Conservation (phyloP, 225 moss, liverwort and hornwort genomes). For the Lunularia cruciata region DNA sequence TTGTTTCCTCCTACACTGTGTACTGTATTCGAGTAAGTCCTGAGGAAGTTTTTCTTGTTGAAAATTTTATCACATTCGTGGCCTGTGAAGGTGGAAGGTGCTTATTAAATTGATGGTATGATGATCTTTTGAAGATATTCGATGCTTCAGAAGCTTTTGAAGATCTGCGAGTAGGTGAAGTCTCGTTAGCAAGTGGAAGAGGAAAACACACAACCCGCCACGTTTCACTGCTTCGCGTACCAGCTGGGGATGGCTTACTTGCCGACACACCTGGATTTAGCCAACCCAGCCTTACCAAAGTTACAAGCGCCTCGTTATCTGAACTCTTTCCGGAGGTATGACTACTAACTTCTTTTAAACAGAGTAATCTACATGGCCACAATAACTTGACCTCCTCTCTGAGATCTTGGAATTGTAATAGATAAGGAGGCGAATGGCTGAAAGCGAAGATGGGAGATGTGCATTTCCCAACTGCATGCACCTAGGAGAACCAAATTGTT, state of each 20-base stretch:
- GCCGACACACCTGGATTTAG: conserved; percentile 99
- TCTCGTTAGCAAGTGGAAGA: conserved; percentile 83
- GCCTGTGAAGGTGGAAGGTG: background rate
- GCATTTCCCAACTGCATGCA: conserved; percentile 92
- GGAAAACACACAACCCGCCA: conserved; percentile 92
- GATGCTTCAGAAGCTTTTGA: conserved; percentile 66
- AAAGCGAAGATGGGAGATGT: conserved; percentile 57
- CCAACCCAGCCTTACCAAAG: conserved; percentile 84
- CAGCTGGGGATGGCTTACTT: conserved; percentile 73
- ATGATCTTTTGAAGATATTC: conserved; percentile 36
- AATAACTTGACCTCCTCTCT: no score
- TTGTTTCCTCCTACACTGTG: no score
- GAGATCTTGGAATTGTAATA: no score
- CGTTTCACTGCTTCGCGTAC: conserved; percentile 80
- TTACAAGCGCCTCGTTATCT: conserved; percentile 68
- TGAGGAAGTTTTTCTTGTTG: no score
- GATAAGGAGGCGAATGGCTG: conserved; percentile 56
- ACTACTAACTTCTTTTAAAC: background rate
- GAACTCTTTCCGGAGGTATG: conserved; percentile 93
- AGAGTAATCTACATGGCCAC: no score
- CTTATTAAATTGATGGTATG: background rate
- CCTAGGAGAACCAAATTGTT: conserved; percentile 85
- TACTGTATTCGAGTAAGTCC: no score
- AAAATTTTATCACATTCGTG: no score
- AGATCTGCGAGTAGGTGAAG: conserved; percentile 83